Evolutionary conservation across 2,329 filamentous ascomycete species (phyloP), one percentile per base, ranked within the genome.

Genomic region (Scopulariopsis brevicaulis): DNA sequence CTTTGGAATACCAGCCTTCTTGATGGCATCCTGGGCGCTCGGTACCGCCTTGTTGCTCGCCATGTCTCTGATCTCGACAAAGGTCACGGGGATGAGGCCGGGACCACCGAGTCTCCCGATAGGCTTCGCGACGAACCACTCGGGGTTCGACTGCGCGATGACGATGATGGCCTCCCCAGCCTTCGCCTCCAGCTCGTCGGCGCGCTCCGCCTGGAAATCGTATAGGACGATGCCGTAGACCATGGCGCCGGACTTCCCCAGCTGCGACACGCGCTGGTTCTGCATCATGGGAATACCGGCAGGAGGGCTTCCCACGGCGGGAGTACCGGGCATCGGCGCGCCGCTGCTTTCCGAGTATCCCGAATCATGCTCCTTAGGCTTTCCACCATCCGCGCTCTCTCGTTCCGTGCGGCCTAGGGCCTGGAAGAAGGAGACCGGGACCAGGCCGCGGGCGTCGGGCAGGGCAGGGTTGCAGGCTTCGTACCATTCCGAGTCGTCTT

Each of bases 81-180:
- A 97, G 0, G 92, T 95, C 35, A 97, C 93, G 1, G 94, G 94
- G 63, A 99, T 97, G 65, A 99, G 74, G 48, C 94, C 94, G 1
- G 94, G 94, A 1, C 94, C 94, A 51, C 94, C 94, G n/a, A 99
- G 79, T 63, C 94, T 82, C 62, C 92, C 93, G 69, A 99, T 99
- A n/a, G 94, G 94, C 73, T 99, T 99, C 55, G 94, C 94, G 61
- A 99, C 93, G 68, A 97, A 97, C 94, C 94, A 99, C 72, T 99
- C 94, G 5, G 93, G 90, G 67, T 97, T 97, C 7, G 93, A 97
- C 71, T 97, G 94, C 52, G 94, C 94, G 69, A 97, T 97, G 58
- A 99, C 92, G 63, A 99, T 96, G 67, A 99, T 96, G 57, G 92
- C 90, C 73, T 99, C 94, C 59, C 92, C 93, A 53, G 90, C 88